Conservation (phyloP, 2,329 filamentous ascomycete species). For the Neonectria magnoliae region DNA sequence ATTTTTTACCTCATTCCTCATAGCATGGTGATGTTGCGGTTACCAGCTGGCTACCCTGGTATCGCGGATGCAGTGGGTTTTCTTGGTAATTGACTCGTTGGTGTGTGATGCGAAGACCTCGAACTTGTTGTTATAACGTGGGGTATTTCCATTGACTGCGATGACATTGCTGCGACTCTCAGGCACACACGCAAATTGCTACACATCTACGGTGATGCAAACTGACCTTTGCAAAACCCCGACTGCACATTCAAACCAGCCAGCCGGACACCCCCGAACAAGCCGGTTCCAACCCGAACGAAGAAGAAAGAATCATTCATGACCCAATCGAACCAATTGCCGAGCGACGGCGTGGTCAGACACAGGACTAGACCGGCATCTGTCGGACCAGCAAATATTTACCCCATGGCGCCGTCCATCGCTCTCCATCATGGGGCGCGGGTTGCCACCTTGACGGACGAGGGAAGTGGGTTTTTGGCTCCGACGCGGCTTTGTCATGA, state of each 20-base stretch:
- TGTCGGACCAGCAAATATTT: constrained; percentile 5
- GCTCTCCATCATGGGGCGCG: constrained; percentile 22
- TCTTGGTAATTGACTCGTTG: no score
- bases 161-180: no score
- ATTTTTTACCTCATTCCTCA: no score
- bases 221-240: no score
- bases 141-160: no score
- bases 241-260: no score
- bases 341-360: background rate
- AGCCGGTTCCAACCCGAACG: background rate
- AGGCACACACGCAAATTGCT: no score
- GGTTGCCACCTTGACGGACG: constrained; percentile 10
- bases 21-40: no score
- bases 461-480: constrained; percentile 1
- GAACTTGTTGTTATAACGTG: no score
- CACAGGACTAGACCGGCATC: constrained; percentile 9
- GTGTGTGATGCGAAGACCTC: no score
- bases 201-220: no score
- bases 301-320: background rate
- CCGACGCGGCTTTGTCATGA: constrained; percentile 19
- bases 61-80: background rate
- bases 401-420: background rate
- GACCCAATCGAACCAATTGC: constrained; percentile 8
- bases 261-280: background rate
- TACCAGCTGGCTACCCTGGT: no score